Evolutionary conservation across 257 asterid genomes (phyloP), one percentile per base, ranked within the genome.

Genomic region (Thymus quinquecostatus): DNA sequence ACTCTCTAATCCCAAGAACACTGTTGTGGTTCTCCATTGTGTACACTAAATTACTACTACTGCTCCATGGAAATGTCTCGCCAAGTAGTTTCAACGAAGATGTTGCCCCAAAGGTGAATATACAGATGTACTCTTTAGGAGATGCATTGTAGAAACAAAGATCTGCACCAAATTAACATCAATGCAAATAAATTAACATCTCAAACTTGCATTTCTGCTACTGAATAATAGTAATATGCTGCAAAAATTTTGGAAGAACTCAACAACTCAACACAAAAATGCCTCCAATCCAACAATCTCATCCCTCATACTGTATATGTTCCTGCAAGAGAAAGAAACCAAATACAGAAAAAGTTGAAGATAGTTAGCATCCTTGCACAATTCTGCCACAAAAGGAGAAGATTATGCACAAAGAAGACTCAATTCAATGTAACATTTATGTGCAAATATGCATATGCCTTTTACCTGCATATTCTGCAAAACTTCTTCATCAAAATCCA

Each of bases 211-310:
- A 36, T 4, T 36, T 36, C 6, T 36, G 7, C 41, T 50, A 13
- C 29, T n/a, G 28, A 50, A 50, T 13, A 50, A 50, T 4, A 9
- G 56, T 4, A 12, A 49, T 49, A 5, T 13, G 28, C 14, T 49
- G 55, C 55, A 36, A 49, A n/a, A n/a, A 50, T 2, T 50, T 50
- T n/a, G 29, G 30, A 50, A 13, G 30, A 50, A n/a, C 50, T 45
- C 3, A 45, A 10, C n/a, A 45, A 45, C 50, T 45, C 14, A 8
- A 45, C 50, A 45, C 50, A 10, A 2, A 45, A 45, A 2, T 45
- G 57, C 32, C 58, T 51, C 58, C 58, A 50, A n/a, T 50, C 28
- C 29, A 50, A n/a, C 56, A 50, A 50, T 49, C 55, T 44, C 49
- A 11, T 45, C 50, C 2, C 14, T 11, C 51, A 3, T 47, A 47